Evolutionary conservation across 805 yeast species (phyloP).

Genomic region (Candida ovalis): DNA sequence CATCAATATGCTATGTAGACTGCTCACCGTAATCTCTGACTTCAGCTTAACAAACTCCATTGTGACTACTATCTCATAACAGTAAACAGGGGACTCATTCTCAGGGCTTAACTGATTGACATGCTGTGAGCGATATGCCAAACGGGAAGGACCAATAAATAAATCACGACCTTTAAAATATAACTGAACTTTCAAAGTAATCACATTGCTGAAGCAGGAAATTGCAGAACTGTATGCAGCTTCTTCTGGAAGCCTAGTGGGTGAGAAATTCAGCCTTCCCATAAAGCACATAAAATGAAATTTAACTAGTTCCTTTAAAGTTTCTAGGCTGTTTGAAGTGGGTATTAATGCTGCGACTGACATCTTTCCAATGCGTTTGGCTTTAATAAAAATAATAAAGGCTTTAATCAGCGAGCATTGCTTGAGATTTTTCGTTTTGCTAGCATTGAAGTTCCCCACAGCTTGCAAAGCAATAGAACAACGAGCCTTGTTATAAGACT

Average conservation of each 20-base stretch:
- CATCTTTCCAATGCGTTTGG: neutral
- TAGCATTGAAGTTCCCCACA: no score
- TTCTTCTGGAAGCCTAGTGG: neutral
- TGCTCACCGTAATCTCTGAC: neutral
- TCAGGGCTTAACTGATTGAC: neutral
- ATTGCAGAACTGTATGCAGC: neutral
- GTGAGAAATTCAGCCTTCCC: neutral
- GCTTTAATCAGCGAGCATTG: neutral
- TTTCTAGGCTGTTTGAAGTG: neutral
- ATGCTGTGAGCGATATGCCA: neutral
- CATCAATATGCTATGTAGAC: conserved; percentile 8
- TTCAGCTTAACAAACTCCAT: neutral
- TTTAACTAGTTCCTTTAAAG: neutral
- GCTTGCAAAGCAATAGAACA: no score
- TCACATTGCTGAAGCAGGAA: neutral
- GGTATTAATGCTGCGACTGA: neutral
- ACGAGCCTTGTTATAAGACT: no score
- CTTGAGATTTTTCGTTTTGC: no score
- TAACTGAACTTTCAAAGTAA: conserved; percentile 7
- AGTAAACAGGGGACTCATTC: neutral
- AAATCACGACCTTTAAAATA: conserved; percentile 1
- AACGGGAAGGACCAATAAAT: conserved; percentile 5
- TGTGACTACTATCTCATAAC: conserved; percentile 3
- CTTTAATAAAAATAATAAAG: neutral
- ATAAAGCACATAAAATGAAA: neutral